These are phyloP conservation scores for Rhytidiadelphus loreus DNA, from an alignment of 225 moss, liverwort and hornwort genomes.

Conservation along the genomic window DNA sequence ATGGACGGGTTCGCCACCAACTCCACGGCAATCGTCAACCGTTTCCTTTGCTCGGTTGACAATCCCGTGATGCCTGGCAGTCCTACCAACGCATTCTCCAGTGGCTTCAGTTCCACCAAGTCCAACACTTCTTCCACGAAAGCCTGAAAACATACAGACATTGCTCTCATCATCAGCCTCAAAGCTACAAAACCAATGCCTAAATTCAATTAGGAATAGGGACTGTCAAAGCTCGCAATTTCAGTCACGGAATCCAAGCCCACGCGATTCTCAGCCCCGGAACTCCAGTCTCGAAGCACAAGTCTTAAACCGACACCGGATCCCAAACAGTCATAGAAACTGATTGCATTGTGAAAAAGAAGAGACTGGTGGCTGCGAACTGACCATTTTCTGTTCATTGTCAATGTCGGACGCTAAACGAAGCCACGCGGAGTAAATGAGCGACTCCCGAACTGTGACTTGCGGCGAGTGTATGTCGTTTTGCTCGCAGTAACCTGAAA, in stretches of 20 bases:
- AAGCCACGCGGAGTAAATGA: conserved; percentile 74
- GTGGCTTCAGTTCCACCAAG: conserved; percentile 29
- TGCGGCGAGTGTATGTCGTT: conserved; percentile 78
- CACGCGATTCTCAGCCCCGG: neutral
- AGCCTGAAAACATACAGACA: neutral
- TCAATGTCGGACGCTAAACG: conserved; percentile 43
- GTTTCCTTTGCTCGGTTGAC: conserved; percentile 46
- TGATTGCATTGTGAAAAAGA: neutral
- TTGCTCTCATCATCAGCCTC: neutral
- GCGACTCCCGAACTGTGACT: conserved; percentile 63
- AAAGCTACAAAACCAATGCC: neutral
- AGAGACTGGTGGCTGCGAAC: neutral
- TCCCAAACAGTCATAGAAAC: neutral
- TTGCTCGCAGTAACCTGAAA: conserved; percentile 83
- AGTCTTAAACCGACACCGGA: neutral
- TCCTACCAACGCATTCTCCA: conserved; percentile 36
- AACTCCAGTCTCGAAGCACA: neutral
- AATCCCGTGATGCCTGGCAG: conserved; percentile 34
- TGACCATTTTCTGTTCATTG: conserved; percentile 43
- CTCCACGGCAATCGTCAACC: conserved; percentile 46
- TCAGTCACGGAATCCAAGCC: neutral
- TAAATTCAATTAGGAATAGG: neutral
- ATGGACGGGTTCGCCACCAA: conserved; percentile 45
- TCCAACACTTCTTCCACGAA: conserved; percentile 54
- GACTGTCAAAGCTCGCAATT: neutral